Evolutionary conservation across 495 filamentous ascomycete genomes (phyloP), one percentile per base, ranked within the genome.

Genomic region (Xylaria cubensis): DNA sequence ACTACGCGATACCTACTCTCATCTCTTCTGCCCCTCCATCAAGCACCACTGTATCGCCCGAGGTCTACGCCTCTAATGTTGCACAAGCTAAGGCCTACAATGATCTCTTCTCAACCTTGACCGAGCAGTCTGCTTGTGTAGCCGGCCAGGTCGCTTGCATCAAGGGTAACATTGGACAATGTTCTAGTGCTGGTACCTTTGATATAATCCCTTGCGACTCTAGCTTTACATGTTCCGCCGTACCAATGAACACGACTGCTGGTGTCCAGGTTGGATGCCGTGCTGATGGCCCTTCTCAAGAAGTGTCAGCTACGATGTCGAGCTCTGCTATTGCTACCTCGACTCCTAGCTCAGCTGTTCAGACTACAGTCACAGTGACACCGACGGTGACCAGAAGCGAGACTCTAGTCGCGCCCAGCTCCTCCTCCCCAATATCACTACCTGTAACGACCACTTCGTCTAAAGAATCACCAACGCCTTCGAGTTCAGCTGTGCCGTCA

Each of bases 71-170:
- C 26, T 63, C 64, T 39, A 86, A 86, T 72, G 70, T 83, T 13
- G 74, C 75, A 32, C 58, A 75, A 34, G 84, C 84, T n/a, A 77
- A 78, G 32, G 55, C 73, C 4, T 82, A 78, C 71, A 86, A 86
- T 70, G 21, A 68, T 29, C 56, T 83, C 24, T 85, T 82, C 58
- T 71, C 78, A n/a, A 74, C 64, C n/a, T 65, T 85, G n/a, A 82
- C 77, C 13, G 71, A 76, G 34, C 50, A 83, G 24, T 79, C 81
- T 0, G 78, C 80, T 58, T 86, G 84, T 67, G 62, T n/a, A 4
- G 32, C 50, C 5, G 76, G 75, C 42, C 83, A 86, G 65, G 79
- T 78, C 10, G 84, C 83, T 9, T 86, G 84, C 59, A 76, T 86
- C 56, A 73, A 77, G 10, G 81, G 82, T 26, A 77, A 75, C 10